Evolutionary conservation across 2,329 filamentous ascomycete genomes (phyloP).

Genomic region (Trichoderma gracile): DNA sequence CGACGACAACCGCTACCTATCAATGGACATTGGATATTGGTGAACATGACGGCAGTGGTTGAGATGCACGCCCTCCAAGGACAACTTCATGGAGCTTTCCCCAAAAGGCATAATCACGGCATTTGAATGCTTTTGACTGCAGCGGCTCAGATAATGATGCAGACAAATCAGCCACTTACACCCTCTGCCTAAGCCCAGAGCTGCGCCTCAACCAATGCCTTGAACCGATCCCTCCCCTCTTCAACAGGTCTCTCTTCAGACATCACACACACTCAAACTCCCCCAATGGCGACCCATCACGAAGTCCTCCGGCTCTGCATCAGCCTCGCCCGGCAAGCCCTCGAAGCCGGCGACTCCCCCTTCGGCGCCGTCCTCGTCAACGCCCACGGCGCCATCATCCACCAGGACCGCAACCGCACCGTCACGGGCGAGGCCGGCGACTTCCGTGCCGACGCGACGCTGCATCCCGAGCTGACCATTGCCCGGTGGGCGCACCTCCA

Average conservation of each 20-base stretch:
- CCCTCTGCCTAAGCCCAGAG: no score
- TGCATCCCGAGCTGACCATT: conserved; percentile 42
- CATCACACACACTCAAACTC: not conserved
- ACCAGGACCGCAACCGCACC: conserved; percentile 40
- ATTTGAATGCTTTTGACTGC: no score
- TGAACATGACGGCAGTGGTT: no score
- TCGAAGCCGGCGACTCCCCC: conserved; percentile 40
- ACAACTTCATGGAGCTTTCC: not conserved
- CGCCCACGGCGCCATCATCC: conserved; percentile 32
- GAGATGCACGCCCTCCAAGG: not conserved
- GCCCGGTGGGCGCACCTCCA: conserved; percentile 42
- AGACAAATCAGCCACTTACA: no score
- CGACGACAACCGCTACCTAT: no score
- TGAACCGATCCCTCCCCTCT: no score
- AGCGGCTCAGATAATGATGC: no score
- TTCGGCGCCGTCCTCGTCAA: conserved; percentile 43
- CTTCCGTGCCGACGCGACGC: conserved; percentile 35
- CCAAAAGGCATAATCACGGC: no score
- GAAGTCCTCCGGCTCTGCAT: conserved; percentile 15
- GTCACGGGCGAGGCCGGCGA: conserved; percentile 35
- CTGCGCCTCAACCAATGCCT: no score
- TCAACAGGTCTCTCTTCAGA: not conserved
- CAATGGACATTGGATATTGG: no score
- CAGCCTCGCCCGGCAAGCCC: conserved; percentile 37
- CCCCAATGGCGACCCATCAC: conserved; percentile 2